Percentiles rank a stretch among this genome's conserved stretches.
Conservation (phyloP, 2,329 filamentous ascomycete genomes). For the Camillea tinctor region DNA sequence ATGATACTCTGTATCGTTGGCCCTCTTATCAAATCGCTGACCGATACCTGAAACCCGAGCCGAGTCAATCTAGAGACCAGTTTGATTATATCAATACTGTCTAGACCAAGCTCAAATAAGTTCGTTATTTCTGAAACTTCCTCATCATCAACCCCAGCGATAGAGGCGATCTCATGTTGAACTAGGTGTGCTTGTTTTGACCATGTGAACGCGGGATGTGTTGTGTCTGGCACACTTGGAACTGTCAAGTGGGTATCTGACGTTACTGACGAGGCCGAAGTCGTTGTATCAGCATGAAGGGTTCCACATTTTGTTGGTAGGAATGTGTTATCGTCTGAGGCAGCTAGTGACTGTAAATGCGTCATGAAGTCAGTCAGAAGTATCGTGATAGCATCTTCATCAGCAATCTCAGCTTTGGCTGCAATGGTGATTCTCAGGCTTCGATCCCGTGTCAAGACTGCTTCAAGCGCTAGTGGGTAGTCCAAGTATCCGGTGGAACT, state of each 20-base stretch:
- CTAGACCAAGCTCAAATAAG: slow-evolving; percentile 79
- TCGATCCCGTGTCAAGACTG: slow-evolving; percentile 50
- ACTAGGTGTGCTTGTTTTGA: slow-evolving; percentile 50
- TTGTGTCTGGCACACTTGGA: neutral
- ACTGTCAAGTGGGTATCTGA: neutral
- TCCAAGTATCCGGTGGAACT: slow-evolving; percentile 55
- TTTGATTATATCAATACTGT: slow-evolving; percentile 91
- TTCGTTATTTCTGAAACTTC: slow-evolving; percentile 59
- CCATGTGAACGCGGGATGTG: slow-evolving; percentile 54
- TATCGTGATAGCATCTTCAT: slow-evolving; percentile 27
- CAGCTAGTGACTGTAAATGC: slow-evolving; percentile 26
- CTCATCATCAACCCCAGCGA: slow-evolving; percentile 54
- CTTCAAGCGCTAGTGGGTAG: slow-evolving; percentile 77
- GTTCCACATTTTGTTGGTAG: neutral
- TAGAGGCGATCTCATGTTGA: slow-evolving; percentile 58
- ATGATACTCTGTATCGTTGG: slow-evolving; percentile 66
- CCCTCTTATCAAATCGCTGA: slow-evolving; percentile 74
- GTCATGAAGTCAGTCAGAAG: slow-evolving; percentile 43
- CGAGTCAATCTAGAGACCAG: slow-evolving; percentile 70
- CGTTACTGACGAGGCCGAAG: neutral
- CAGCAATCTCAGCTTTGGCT: slow-evolving; percentile 45
- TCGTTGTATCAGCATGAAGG: neutral
- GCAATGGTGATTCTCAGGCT: slow-evolving; percentile 58
- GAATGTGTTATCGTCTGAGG: slow-evolving; percentile 3
- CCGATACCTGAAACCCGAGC: slow-evolving; percentile 57